Evolutionary conservation across 805 yeast species (phyloP).

Genomic region (Pichia insulana): DNA sequence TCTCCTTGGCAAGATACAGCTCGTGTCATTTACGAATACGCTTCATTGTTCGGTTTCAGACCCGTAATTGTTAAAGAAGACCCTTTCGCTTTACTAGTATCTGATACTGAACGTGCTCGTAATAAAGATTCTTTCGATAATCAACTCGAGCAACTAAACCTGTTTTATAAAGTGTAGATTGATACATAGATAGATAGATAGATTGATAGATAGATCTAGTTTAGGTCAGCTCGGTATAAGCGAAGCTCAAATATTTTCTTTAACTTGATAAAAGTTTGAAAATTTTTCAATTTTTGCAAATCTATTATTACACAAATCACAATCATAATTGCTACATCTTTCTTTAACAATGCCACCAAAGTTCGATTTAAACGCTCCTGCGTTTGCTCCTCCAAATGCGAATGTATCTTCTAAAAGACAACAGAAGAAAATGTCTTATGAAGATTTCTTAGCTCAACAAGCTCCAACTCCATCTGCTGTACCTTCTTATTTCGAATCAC

Average conservation of each 20-base stretch:
- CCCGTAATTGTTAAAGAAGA: slow-evolving; percentile 14
- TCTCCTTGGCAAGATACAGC: slow-evolving; percentile 17
- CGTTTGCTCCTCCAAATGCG: slow-evolving; percentile 21
- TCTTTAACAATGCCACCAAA: slow-evolving; percentile 31
- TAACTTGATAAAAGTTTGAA: too few relatives aligned
- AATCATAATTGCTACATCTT: too few relatives aligned
- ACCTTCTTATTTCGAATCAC: slow-evolving; percentile 16
- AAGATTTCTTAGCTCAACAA: slow-evolving; percentile 33
- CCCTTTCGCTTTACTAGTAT: neutral
- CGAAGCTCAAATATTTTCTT: too few relatives aligned
- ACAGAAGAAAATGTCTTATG: slow-evolving; percentile 32
- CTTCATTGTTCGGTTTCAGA: slow-evolving; percentile 18
- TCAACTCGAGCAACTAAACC: slow-evolving; percentile 1
- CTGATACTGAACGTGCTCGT: slow-evolving; percentile 2
- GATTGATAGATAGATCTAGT: too few relatives aligned
- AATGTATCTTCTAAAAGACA: slow-evolving; percentile 7
- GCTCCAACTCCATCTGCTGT: slow-evolving; percentile 23
- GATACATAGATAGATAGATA: too few relatives aligned
- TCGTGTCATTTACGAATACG: slow-evolving; percentile 14
- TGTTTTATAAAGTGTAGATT: too few relatives aligned
- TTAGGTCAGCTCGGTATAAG: too few relatives aligned
- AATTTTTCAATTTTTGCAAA: neutral
- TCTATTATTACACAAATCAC: neutral
- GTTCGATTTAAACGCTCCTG: slow-evolving; percentile 29
- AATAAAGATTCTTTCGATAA: slow-evolving; percentile 1